Base-by-base conservation (phyloP, 257 asterid genomes). In the Solanum clarkiae region DNA sequence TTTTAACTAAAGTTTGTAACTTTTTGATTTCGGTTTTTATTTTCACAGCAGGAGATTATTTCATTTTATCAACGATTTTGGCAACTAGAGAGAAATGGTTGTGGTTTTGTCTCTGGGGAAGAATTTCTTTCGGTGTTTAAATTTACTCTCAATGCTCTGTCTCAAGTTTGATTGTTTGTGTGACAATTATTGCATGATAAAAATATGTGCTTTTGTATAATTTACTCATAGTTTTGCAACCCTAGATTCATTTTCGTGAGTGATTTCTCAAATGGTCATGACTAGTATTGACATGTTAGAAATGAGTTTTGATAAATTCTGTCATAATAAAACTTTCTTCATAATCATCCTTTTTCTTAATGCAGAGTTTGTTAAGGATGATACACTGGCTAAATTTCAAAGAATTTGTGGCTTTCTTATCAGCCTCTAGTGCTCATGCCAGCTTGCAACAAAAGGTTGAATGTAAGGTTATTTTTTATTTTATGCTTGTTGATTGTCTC, bases 321-420 rank as follows among this genome's bases (percentile, higher is more conserved):
- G 22, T 44, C 60, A 24, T 14, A 0, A 14, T 22, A 75, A 24
- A 72, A 75, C 22, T 75, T 74, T 22, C 22, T 75, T 49, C 59
- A 42, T 5, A 44, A 42, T 71, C 6, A 11, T 71, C 55, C 5
- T 1, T 71, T 71, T 44, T 44, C 56, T 20, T 24, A 14, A 75
- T 80, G 26, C 91, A 96, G 99, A 93, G 98, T 87, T 84, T 93
- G 91, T 92, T 94, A 56, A 88, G 92, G 94, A 93, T 94, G 97
- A 95, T 90, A n/a, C 98, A 96, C 86, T 97, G 99, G 20, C 91
- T 94, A 90, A 96, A 94, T 86, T 96, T 96, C 93, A 93, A 94
- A 90, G 98, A 94, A 77, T 96, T 96, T 70, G 97, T 96, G 69
- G 94, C 96, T 20, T 92, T 94, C 86, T 91, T 96, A 87, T 96